Evolutionary conservation across 2,329 filamentous ascomycete species (phyloP), one percentile per base, ranked within the genome.

Genomic region (Pestalotiopsis sp.): DNA sequence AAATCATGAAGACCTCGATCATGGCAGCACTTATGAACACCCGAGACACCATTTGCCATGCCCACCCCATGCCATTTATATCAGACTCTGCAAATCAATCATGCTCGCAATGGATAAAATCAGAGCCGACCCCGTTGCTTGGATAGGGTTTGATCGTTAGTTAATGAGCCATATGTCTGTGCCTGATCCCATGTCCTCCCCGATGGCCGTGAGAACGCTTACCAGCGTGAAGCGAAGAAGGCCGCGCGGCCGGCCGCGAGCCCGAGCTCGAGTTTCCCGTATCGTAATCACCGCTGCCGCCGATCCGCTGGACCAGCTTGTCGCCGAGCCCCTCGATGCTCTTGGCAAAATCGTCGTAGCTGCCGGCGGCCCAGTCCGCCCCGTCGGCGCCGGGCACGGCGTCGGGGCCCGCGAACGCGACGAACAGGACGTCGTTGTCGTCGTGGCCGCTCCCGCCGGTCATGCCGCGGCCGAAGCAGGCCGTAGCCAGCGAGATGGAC

Each of bases 291-390:
- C 31, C 27, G 9, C 23, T 4, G 1, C 59, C 31, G n/a, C 59
- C 59, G 36, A 62, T 62, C 2, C 36, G 59, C 20, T 62, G 13
- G 31, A 62, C 20, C 27, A 62, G 31, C 5, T 1, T 62, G 59
- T 62, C 59, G 31, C 59, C 59, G 31, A 62, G 31, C 31, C 27
- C 23, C 59, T 62, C 23, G 31, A 64, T 64, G 25, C 62, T 64
- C 38, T 52, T 4, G 9, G 38, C 62, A 52, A 64, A 64, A 23
- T 49, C 41, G 13, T 27, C 23, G 17, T 23, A 23, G 41, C 23
- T 52, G 38, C 49, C 7, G 4, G 41, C 62, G 9, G n/a, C 45
- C 62, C 62, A 64, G 38, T 64, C 45, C 11, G 62, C 62, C 17
- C 45, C 62, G 20, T 25, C 39, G 38, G 38, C 39, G 62, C 62